Conservation (phyloP, 139 green algal genomes). For the Tetratostichococcus sp. region DNA sequence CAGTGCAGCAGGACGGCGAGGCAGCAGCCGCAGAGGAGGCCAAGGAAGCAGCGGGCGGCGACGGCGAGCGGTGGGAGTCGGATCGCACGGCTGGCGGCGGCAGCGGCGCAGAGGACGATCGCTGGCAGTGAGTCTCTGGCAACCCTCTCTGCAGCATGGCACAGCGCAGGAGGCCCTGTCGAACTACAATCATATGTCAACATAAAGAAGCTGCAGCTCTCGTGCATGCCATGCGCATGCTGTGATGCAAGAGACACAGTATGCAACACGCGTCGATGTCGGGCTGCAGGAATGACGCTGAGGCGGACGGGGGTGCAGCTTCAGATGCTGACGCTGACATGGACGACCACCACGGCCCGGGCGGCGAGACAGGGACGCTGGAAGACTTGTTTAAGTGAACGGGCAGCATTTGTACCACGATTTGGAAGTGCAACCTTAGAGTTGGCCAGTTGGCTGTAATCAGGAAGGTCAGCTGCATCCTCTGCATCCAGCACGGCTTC, state of each 20-base stretch:
- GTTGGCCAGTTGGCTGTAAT: too few species aligned
- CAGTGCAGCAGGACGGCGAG: background rate
- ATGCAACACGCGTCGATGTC: background rate
- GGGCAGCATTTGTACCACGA: too few species aligned
- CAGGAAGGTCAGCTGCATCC: too few species aligned
- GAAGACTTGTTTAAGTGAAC: background rate
- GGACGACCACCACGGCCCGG: background rate
- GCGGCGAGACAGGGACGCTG: background rate
- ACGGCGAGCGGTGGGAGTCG: too few species aligned
- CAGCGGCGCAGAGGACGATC: background rate
- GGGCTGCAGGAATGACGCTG: background rate
- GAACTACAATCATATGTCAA: too few species aligned
- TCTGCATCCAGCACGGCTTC: too few species aligned
- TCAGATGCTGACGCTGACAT: background rate
- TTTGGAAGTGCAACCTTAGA: too few species aligned
- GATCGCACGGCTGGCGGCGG: too few species aligned
- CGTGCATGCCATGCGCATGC: too few species aligned
- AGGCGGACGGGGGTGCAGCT: background rate
- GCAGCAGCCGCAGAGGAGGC: background rate
- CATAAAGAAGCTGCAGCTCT: background rate
- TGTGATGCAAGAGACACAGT: too few species aligned
- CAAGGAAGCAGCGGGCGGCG: background rate
- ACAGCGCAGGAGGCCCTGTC: too few species aligned
- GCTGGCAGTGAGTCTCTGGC: background rate
- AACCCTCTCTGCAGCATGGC: background rate